Evolutionary conservation across 2,329 filamentous ascomycete genomes (phyloP).

Genomic region (Xylariaceae sp.): DNA sequence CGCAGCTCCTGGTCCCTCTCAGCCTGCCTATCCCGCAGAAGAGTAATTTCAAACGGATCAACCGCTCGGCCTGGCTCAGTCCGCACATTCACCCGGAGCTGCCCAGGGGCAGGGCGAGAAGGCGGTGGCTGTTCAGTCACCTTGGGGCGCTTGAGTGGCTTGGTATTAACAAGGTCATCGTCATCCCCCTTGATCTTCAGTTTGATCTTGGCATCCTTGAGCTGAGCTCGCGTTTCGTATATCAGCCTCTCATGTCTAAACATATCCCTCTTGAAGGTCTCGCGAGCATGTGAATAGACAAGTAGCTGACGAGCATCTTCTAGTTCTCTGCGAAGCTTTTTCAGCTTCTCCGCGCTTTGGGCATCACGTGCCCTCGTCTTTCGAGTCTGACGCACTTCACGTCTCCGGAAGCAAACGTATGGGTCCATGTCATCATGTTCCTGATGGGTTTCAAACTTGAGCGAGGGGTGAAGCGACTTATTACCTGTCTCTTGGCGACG

Average conservation of each 20-base stretch:
- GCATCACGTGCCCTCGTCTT: conserved; percentile 93
- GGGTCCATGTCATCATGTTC: conserved; percentile 95
- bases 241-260: conserved; percentile 71
- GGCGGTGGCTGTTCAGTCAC: conserved; percentile 58
- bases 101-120: conserved; percentile 54
- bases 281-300: conserved; percentile 72
- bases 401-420: conserved; percentile 94
- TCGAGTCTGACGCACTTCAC: conserved; percentile 88
- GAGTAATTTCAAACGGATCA: conserved; percentile 70
- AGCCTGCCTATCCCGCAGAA: conserved; percentile 70
- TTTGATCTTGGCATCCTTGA: conserved; percentile 85
- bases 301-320: conserved; percentile 84
- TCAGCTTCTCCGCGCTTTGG: conserved; percentile 90
- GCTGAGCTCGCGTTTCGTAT: conserved; percentile 75
- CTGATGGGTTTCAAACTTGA: conserved; percentile 92
- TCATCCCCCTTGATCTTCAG: conserved; percentile 89
- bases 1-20: conserved; percentile 80
- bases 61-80: conserved; percentile 65
- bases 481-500: conserved; percentile 65
- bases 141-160: conserved; percentile 62
- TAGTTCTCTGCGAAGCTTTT: conserved; percentile 83
- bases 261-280: conserved; percentile 73
- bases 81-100: conserved; percentile 66
- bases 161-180: conserved; percentile 88
- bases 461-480: conserved; percentile 66